Evolutionary conservation across 2,329 filamentous ascomycete genomes (phyloP).

Genomic region (Didymella arachidicola): DNA sequence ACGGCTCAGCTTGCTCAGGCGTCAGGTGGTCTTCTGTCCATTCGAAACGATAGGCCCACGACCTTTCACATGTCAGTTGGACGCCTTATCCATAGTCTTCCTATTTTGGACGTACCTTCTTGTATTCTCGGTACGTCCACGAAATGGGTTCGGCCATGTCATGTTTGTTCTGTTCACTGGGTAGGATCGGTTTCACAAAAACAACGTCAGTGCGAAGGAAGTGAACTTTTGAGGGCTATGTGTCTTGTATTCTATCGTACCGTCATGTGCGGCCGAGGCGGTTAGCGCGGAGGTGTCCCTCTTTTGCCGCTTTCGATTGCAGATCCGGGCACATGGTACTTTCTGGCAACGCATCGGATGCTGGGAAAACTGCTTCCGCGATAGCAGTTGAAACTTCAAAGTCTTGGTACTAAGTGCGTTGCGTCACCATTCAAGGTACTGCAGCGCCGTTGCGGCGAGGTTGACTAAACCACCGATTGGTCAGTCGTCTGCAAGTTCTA

Average conservation of each 20-base stretch:
- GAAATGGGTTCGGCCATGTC: constrained; percentile 56
- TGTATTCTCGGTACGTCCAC: constrained; percentile 54
- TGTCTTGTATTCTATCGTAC: constrained; percentile 4
- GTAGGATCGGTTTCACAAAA: neutral
- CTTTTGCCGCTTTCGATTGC: constrained; percentile 25
- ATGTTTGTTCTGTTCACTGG: constrained; percentile 34
- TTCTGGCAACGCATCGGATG: constrained; percentile 13
- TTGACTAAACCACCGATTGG: constrained; percentile 19
- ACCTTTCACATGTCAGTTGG: constrained; percentile 43
- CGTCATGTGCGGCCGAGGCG: constrained; percentile 46
- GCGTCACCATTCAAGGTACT: constrained; percentile 16
- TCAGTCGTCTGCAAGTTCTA: neutral
- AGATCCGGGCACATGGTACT: constrained; percentile 14
- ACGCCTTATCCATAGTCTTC: constrained; percentile 20
- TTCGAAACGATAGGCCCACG: constrained; percentile 73
- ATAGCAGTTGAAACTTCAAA: constrained; percentile 10
- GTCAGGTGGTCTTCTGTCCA: constrained; percentile 72
- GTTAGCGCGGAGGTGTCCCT: constrained; percentile 26
- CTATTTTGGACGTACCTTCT: constrained; percentile 46
- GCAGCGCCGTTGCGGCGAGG: constrained; percentile 14
- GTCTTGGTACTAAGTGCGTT: constrained; percentile 18
- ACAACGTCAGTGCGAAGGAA: neutral
- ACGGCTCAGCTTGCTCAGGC: constrained; percentile 64
- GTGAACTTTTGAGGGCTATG: neutral
- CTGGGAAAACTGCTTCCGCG: constrained; percentile 10